Conservation (phyloP, 2,329 filamentous ascomycete genomes). For the Microcera coccophila region DNA sequence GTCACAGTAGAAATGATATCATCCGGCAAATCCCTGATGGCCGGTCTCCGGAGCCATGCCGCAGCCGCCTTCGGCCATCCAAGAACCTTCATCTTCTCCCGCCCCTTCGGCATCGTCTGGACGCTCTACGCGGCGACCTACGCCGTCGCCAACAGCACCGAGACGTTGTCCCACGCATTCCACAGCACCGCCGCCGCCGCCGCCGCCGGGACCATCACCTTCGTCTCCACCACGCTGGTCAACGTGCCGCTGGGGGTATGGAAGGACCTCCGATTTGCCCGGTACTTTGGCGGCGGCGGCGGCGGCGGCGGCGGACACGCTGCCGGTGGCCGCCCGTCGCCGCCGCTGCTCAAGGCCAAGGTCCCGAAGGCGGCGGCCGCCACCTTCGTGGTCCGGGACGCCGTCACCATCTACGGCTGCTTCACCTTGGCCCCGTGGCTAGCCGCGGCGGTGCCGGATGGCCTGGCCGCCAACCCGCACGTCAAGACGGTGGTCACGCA, state of each 20-base stretch:
- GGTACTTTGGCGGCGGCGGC: conserved; percentile 23
- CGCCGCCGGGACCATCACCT: conserved; percentile 23
- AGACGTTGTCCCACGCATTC: conserved; percentile 24
- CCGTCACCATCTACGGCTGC: conserved; percentile 31
- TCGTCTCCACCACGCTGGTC: conserved; percentile 28
- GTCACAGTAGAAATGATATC: conserved; percentile 23
- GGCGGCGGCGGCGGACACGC: too few species aligned
- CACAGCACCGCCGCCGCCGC: conserved; percentile 20
- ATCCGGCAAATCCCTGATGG: conserved; percentile 12
- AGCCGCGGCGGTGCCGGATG: conserved; percentile 25
- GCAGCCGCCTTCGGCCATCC: conserved; percentile 17
- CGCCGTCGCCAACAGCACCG: conserved; percentile 25
- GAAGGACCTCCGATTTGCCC: conserved; percentile 31
- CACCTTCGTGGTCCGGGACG: conserved; percentile 28
- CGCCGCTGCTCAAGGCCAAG: conserved; percentile 7
- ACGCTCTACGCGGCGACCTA: conserved; percentile 29
- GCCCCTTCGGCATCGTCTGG: conserved; percentile 28
- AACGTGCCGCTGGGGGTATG: conserved; percentile 32
- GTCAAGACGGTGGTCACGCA: conserved; percentile 27
- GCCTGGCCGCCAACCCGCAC: conserved; percentile 19
- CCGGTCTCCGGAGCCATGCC: conserved; percentile 14
- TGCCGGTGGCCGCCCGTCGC: conserved; percentile 1
- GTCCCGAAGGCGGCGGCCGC: conserved; percentile 23
- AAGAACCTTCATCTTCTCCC: conserved; percentile 21
- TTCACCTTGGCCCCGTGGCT: conserved; percentile 28